Base-by-base conservation (phyloP, 1,284 basidiomycete genomes). In the Pseudozyma thailandica region DNA sequence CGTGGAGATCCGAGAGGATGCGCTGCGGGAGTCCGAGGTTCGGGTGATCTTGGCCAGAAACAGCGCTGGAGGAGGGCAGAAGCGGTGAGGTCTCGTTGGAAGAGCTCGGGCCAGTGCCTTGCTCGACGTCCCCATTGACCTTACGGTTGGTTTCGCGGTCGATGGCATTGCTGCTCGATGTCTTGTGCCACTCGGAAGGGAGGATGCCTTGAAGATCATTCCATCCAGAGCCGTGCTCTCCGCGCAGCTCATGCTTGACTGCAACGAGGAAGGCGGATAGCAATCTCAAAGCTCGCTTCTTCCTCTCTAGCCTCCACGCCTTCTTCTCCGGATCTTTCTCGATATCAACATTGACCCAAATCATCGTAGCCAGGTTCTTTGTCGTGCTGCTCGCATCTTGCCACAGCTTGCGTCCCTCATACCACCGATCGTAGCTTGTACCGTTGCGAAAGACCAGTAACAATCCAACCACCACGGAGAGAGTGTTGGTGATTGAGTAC, bases 371-470 rank as follows among this genome's bases (percentile, higher is more conserved):
- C 23, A 91, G 84, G 72, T 88, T 90, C 30, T 89, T 86, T 25
- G 88, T 87, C 85, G 88, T 82, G 5, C 77, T 72, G 35, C 80
- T 74, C 21, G 82, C 58, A 8, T 79, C 43, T 4, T 82, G 82
- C 83, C 93, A 94, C 52, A 90, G 88, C 83, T 92, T 94, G 64
- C 92, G 87, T 39, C 92, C 93, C 84, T 94, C 90, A 86, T 89
- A 91, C 78, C 88, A 91, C 39, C 90, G 88, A 75, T 92, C 75
- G 57, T 84, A 84, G 12, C 82, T 83, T 0, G 83, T 83, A 20
- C 83, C 77, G 59, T 84, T 84, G 12, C 84, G 74, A 42, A 68
- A 75, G 31, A 61, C 75, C 49, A 80, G 74, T 16, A 85, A 74
- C 9, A 72, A 51, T 83, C 91, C 86, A 65, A 94, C 93, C 66